Percentiles rank a stretch among this genome's conserved stretches.
Conservation (phyloP, 2,329 filamentous ascomycete genomes). For the Aureobasidium zeae region DNA sequence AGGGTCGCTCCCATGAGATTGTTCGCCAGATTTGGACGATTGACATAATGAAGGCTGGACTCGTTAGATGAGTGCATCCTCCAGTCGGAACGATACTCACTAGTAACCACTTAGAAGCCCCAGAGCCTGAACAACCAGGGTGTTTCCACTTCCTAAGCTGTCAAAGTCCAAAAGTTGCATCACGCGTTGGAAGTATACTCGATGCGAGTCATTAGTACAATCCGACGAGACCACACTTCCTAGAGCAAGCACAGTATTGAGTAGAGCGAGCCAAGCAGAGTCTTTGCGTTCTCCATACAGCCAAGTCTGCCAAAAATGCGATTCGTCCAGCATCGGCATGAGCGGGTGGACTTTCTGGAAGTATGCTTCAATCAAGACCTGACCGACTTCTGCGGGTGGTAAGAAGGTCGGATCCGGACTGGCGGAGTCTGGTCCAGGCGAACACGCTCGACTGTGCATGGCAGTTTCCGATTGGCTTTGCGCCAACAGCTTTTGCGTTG, state of each 20-base stretch:
- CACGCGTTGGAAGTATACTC: conserved; percentile 25
- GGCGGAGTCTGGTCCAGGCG: conserved; percentile 20
- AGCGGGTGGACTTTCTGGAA: conserved; percentile 26
- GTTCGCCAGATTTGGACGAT: conserved; percentile 27
- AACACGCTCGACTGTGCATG: conserved; percentile 23
- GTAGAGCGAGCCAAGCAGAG: conserved; percentile 25
- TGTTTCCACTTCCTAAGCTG: conserved; percentile 25
- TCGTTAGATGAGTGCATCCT: background rate
- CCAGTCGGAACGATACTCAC: background rate
- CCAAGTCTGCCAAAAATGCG: conserved; percentile 26
- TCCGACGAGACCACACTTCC: conserved; percentile 25
- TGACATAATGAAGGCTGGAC: conserved; percentile 25
- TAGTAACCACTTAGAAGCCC: conserved; percentile 27
- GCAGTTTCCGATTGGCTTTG: conserved; percentile 22
- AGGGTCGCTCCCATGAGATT: conserved; percentile 27
- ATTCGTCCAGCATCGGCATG: conserved; percentile 30
- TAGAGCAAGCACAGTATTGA: conserved; percentile 28
- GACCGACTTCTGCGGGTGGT: conserved; percentile 24
- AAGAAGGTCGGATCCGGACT: conserved; percentile 19
- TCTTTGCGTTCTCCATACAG: conserved; percentile 25
- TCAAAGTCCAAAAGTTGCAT: conserved; percentile 25
- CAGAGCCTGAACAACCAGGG: conserved; percentile 25
- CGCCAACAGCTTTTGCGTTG: conserved; percentile 22
- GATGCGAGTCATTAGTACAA: conserved; percentile 23
- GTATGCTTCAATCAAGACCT: conserved; percentile 26